Base-by-base conservation (phyloP, 768 basidiomycete species). In the Boletus sp. region DNA sequence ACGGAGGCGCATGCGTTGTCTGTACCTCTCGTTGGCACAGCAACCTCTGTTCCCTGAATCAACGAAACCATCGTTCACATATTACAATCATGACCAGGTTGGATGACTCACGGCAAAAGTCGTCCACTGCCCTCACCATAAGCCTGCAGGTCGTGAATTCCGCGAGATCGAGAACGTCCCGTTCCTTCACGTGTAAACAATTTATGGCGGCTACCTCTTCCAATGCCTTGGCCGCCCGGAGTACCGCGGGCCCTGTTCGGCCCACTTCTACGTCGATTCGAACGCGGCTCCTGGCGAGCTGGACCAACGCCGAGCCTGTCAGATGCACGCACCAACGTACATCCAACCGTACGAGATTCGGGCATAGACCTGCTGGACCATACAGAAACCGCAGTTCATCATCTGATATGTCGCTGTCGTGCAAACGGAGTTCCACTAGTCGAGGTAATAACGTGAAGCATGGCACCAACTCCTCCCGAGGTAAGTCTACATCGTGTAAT, bases 301-400 rank as follows among this genome's bases (percentile, higher is more conserved):
- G 70, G 39, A 81, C 83, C 39, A 86, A 69, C 20, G 79, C 78
- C 2, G 64, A 67, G 18, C 84, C 83, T 30, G 75, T 77, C 7
- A 87, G 65, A 54, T 83, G 77, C 11, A 78, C 76, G 62, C 84
- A 86, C 84, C 83, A 86, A 29, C 83, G 77, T 48, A 86, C 67
- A 64, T 86, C 83, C 50, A 87, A 65, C 47, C 71, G 71, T 42
- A 67, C 64, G 42, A 86, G 77, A 52, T 64, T 67, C 28, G 79
- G 83, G 56, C 83, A 86, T 14, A 76, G 62, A 12, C 76, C 77
- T 7, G 53, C 61, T 14, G 74, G 72, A 3, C 77, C 78, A 42
- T 70, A 62, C 42, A 84, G 64, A 32, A 68, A 60, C 32, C 64
- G 57, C 10, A 85, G 55, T 20, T 77, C 74, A 17, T 69, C 66